A percentile compares a stretch with the other conserved stretches of the same genome.
These are phyloP conservation scores for Ceriops zippeliana DNA, from an alignment of 345 rosid genomes.

Conservation along the genomic window DNA sequence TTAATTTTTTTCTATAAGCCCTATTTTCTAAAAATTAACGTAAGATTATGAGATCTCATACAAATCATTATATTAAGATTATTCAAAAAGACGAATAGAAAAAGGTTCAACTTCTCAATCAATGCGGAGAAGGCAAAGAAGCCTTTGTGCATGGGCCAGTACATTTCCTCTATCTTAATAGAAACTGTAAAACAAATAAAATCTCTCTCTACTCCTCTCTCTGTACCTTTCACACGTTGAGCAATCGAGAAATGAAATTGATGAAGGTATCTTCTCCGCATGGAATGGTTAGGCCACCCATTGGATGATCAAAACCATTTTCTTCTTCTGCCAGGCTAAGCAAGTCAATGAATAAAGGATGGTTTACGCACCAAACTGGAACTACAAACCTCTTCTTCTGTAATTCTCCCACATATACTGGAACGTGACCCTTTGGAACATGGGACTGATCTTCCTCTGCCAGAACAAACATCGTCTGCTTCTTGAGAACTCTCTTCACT, in stretches of 20 bases:
- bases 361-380: slow-evolving; percentile 40
- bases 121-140: too few species aligned
- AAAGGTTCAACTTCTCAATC: too few species aligned
- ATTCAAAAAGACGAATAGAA: too few species aligned
- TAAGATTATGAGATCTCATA: too few species aligned
- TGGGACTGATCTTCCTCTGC: slow-evolving; percentile 6
- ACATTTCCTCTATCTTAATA: too few species aligned
- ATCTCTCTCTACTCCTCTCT: neutral
- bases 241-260: slow-evolving; percentile 29
- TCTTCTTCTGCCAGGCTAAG: slow-evolving; percentile 36
- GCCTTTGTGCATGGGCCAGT: too few species aligned
- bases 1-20: too few species aligned
- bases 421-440: slow-evolving; percentile 43
- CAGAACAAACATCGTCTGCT: neutral
- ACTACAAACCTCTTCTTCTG: slow-evolving; percentile 37
- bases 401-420: slow-evolving; percentile 43
- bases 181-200: neutral
- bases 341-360: slow-evolving; percentile 40
- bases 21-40: too few species aligned
- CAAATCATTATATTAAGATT: too few species aligned
- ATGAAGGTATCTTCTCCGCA: slow-evolving; percentile 40
- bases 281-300: slow-evolving; percentile 51
- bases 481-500: slow-evolving; percentile 30
- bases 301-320: slow-evolving; percentile 43
- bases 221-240: slow-evolving; percentile 6